Base-by-base conservation (phyloP, 225 moss, liverwort and hornwort genomes). In the Ulota crispa region DNA sequence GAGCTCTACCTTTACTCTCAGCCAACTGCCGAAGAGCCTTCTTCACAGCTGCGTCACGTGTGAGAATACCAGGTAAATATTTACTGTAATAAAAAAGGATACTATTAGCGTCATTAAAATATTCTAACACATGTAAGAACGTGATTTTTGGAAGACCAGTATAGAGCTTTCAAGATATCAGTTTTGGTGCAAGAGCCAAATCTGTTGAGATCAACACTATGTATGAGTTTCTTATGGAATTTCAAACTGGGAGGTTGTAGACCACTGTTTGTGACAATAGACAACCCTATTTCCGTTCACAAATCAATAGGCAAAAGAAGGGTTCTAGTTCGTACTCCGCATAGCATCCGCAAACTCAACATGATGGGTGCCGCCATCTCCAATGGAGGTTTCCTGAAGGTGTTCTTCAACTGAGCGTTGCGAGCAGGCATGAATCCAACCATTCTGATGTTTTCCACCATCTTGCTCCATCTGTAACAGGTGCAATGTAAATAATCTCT, bases 291-390 rank as follows among this genome's bases (percentile, higher is more conserved):
- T 59, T 59, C 3, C 13, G n/a, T 59, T 59, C 59, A 13, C 11
- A 24, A 26, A 59, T 11, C 26, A 13, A 26, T 47, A 4, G 47
- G 47, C 47, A 47, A 47, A 53, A 16, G 70, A 71, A 62, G 31
- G 50, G 60, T 34, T 32, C 52, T 79, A 47, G 66, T 50, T 72
- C 85, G 68, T 93, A 96, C 96, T 84, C 79, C 89, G 87, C 83
- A 96, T 89, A 60, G 94, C 94, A 45, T 93, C 90, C 23, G 96
- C 91, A 77, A 92, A 96, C 81, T 96, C 96, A 57, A 94, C 91
- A 65, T 94, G 92, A 82, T 94, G 96, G 73, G 90, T 85, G 77
- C 88, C 96, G 67, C 88, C 93, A 80, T 94, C 91, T 82, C 85
- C 90, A 75, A 89, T 91, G 34, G 92, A 91, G 23, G 89, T 63